phyloP scores from a whole-genome alignment of 768 basidiomycete genomes.

The Coprinellus micaceus region DNA sequence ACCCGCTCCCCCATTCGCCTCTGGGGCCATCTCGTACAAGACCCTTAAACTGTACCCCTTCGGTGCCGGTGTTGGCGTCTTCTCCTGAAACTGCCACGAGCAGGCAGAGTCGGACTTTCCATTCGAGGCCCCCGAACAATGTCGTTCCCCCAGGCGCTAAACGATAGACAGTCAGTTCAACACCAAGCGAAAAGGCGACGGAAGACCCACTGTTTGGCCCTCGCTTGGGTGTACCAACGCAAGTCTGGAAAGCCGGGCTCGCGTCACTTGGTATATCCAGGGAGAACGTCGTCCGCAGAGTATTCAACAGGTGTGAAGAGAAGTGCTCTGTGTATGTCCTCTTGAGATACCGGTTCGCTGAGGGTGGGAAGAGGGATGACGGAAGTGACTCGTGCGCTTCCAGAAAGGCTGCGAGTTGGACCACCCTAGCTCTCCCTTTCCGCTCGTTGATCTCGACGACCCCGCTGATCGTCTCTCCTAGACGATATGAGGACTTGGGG shows the following conservation, averaged over 20 bases:
- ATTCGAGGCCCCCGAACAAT: conserved; percentile 73
- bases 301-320: conserved; percentile 68
- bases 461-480: conserved; percentile 90
- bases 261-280: conserved; percentile 93
- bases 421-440: conserved; percentile 64
- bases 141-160: conserved; percentile 11
- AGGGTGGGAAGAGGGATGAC: conserved; percentile 46
- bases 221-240: conserved; percentile 35
- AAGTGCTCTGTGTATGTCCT: conserved; percentile 86
- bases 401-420: conserved; percentile 85
- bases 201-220: conserved; percentile 1
- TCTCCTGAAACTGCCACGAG: conserved; percentile 71
- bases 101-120: conserved; percentile 84
- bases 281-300: conserved; percentile 76
- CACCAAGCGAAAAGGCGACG: not conserved
- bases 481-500: conserved; percentile 83
- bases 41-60: conserved; percentile 51
- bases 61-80: conserved; percentile 39
- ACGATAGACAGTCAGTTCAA: not conserved
- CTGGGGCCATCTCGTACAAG: conserved; percentile 54
- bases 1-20: conserved; percentile 72
- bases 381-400: conserved; percentile 88
- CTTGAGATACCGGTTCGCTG: conserved; percentile 50
- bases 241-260: conserved; percentile 78
- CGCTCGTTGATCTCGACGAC: conserved; percentile 84